Base-by-base conservation (phyloP, 768 basidiomycete species). In the Boletus tylopilopsis region DNA sequence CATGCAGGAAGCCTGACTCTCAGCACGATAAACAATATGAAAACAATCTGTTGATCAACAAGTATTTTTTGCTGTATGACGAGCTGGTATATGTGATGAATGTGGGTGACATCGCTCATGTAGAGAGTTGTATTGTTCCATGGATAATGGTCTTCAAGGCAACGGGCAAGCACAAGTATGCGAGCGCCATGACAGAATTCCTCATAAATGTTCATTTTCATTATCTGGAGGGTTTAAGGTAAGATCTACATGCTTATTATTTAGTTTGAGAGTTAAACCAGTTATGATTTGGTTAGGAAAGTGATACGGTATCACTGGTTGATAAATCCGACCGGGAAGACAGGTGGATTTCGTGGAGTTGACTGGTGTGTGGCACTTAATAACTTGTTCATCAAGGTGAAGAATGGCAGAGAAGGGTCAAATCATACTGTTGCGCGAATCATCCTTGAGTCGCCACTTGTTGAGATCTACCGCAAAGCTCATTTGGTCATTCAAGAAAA, bases 11-110 rank as follows among this genome's bases (percentile, higher is more conserved):
- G 9, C 5, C 5, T 25, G 25, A 5, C 9, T 5, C 25, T 25
- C 5, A 25, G 25, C 9, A 9, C 5, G 25, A 25, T 9, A 25
- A 25, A 25, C 25, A 25, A 9, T 5, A 25, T 25, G 25, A 25
- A 25, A 25, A 25, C 9, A 25, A 25, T 9, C 25, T 25, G 9
- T 25, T 25, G 25, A 24, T 54, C 2, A 59, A 73, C 12, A 51
- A 70, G 24, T 70, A 72, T 23, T 58, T 71, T 9, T 37, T 74
- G 1, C 62, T 76, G 0, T 77, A 78, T 45, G 68, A 73, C 33
- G 75, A 76, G 38, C 44, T 73, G 1, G 56, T 59, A 0, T 61
- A 68, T 53, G 59, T 63, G 1, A 67, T 71, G 62, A 71, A 70
- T 22, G 6, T 12, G 1, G 64, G 69, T 1, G 68, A 71, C 29